Conservation (phyloP, 2,329 filamentous ascomycete species). For the Thermoascus crustaceus region DNA sequence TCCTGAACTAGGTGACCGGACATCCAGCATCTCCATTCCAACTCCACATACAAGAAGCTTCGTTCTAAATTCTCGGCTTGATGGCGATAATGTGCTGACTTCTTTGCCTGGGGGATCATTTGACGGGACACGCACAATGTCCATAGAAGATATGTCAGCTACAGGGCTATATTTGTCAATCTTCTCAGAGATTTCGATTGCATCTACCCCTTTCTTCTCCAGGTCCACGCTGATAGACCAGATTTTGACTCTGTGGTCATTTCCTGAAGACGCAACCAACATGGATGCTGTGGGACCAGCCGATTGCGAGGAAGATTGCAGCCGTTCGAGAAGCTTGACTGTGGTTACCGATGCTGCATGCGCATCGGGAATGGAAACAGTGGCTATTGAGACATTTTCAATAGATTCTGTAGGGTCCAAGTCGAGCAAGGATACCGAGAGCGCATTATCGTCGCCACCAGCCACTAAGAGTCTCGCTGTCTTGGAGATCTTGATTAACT, state of each 20-base stretch:
- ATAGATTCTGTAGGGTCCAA: constrained; percentile 9
- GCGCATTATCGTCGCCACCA: constrained; percentile 80
- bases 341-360: constrained; percentile 39
- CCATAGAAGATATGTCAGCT: constrained; percentile 48
- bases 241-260: constrained; percentile 40
- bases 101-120: no score
- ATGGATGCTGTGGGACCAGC: constrained; percentile 10
- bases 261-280: constrained; percentile 33
- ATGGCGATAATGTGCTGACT: no score
- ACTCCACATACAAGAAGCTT: constrained; percentile 41
- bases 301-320: constrained; percentile 1
- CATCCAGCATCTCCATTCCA: constrained; percentile 40
- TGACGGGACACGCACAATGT: constrained; percentile 23
- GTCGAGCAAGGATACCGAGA: constrained; percentile 50
- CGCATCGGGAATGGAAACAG: constrained; percentile 32
- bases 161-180: constrained; percentile 40
- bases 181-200: constrained; percentile 17
- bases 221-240: constrained; percentile 31
- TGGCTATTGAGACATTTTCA: constrained; percentile 16
- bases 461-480: constrained; percentile 53
- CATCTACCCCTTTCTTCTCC: constrained; percentile 11
- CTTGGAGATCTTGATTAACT: constrained; percentile 22
- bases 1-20: no score
- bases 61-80: no score
- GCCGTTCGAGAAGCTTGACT: constrained; percentile 23